A percentile compares a stretch with the other conserved stretches of the same genome.
phyloP scores from a whole-genome alignment of 2,329 filamentous ascomycete species.

The Venturia aucupariae region DNA sequence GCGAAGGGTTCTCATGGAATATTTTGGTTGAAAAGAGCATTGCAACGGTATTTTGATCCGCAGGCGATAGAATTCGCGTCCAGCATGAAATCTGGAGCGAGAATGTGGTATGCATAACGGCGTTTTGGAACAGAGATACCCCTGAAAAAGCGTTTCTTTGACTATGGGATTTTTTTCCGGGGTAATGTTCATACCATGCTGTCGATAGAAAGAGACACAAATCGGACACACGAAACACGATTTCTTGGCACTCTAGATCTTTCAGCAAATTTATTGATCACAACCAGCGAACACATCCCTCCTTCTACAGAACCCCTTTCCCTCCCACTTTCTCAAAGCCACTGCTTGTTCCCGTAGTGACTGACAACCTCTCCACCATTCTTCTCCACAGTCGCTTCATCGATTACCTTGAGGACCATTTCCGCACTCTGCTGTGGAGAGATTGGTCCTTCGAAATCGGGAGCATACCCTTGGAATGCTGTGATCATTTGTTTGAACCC shows the following conservation, averaged over 20 bases:
- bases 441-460: conserved; percentile 17
- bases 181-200: background rate
- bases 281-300: background rate
- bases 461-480: conserved; percentile 1
- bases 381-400: conserved; percentile 35
- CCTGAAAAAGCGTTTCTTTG: background rate
- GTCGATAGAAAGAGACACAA: background rate
- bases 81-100: background rate
- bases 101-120: background rate
- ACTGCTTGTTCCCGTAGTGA: conserved; percentile 45
- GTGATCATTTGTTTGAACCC: background rate
- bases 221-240: no score
- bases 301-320: background rate
- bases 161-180: background rate
- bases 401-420: conserved; percentile 23
- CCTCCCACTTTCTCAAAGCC: conserved; percentile 31
- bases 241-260: no score
- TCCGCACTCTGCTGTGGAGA: conserved; percentile 23
- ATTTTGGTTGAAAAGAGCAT: background rate
- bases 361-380: conserved; percentile 45
- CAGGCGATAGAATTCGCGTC: background rate
- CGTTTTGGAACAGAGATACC: conserved; percentile 3
- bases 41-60: background rate
- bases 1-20: no score
- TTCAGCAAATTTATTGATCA: background rate